These are phyloP conservation scores for Arxiozyma telluris DNA, from an alignment of 1,139 yeast species.

Conservation along the genomic window DNA sequence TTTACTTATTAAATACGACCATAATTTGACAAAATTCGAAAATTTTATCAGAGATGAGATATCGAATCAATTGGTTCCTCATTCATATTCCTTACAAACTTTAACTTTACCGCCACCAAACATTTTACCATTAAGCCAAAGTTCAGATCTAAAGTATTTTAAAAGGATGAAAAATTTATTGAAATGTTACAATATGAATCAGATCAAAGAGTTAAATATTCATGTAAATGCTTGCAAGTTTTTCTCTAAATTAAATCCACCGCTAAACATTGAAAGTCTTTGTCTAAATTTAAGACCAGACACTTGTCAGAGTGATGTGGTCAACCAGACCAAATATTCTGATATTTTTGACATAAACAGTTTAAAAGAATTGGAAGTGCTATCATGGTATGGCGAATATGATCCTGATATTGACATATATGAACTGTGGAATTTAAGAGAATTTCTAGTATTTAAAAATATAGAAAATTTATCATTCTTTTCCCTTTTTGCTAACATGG, in stretches of 20 bases:
- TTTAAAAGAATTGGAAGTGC: conserved; percentile 19
- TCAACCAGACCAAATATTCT: conserved; percentile 12
- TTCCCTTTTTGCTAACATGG: conserved; percentile 18
- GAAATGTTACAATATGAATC: conserved; percentile 14
- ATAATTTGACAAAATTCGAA: conserved; percentile 19
- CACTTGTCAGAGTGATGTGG: conserved; percentile 11
- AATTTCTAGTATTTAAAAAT: conserved; percentile 16
- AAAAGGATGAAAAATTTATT: conserved; percentile 10
- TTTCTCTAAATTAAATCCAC: conserved; percentile 14
- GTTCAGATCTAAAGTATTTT: conserved; percentile 16
- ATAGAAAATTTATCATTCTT: conserved; percentile 17
- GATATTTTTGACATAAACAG: conserved; percentile 19
- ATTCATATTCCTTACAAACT: conserved; percentile 14
- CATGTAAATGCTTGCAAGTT: conserved; percentile 24
- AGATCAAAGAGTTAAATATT: conserved; percentile 18
- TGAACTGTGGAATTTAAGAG: conserved; percentile 18
- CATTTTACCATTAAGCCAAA: conserved; percentile 15
- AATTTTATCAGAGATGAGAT: conserved; percentile 21
- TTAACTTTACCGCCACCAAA: conserved; percentile 25
- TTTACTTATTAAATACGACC: conserved; percentile 13
- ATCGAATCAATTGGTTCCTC: conserved; percentile 10
- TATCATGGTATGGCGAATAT: conserved; percentile 25
- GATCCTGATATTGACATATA: conserved; percentile 17
- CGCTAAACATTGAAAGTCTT: conserved; percentile 18
- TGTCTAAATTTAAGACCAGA: conserved; percentile 25